These are phyloP conservation scores for Leccinum pallidistipes DNA, from an alignment of 1,284 basidiomycete genomes.

Conservation along the genomic window DNA sequence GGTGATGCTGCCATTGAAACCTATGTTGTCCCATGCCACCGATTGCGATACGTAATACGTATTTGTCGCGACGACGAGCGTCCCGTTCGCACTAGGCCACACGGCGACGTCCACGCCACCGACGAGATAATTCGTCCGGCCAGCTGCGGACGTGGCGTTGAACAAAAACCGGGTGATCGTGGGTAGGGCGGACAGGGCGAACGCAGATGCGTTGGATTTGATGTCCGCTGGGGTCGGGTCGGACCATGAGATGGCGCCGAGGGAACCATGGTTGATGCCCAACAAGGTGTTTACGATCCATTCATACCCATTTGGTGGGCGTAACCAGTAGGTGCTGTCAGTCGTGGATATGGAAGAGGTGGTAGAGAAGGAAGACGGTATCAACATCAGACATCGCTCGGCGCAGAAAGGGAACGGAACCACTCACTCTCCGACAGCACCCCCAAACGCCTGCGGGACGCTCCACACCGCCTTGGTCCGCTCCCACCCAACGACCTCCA, in stretches of 20 bases:
- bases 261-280: constrained; percentile 69
- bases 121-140: constrained; percentile 30
- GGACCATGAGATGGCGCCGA: constrained; percentile 68
- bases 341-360: no score
- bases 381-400: background rate
- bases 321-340: constrained; percentile 60
- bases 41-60: constrained; percentile 36
- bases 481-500: constrained; percentile 63
- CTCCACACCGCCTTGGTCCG: constrained; percentile 59
- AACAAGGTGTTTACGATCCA: constrained; percentile 63
- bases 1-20: background rate
- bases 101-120: constrained; percentile 43
- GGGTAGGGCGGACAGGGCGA: constrained; percentile 46
- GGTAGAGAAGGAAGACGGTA: background rate
- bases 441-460: constrained; percentile 76
- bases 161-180: constrained; percentile 44
- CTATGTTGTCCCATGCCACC: constrained; percentile 22
- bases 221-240: constrained; percentile 65
- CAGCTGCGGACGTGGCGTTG: constrained; percentile 18
- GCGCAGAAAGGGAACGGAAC: background rate
- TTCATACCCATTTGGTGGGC: constrained; percentile 66
- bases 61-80: constrained; percentile 45
- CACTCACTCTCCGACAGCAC: constrained; percentile 48
- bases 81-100: constrained; percentile 39
- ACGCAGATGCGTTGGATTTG: constrained; percentile 53